phyloP scores from a whole-genome alignment of 2,329 filamentous ascomycete species.

The Nothopassalora personata region DNA sequence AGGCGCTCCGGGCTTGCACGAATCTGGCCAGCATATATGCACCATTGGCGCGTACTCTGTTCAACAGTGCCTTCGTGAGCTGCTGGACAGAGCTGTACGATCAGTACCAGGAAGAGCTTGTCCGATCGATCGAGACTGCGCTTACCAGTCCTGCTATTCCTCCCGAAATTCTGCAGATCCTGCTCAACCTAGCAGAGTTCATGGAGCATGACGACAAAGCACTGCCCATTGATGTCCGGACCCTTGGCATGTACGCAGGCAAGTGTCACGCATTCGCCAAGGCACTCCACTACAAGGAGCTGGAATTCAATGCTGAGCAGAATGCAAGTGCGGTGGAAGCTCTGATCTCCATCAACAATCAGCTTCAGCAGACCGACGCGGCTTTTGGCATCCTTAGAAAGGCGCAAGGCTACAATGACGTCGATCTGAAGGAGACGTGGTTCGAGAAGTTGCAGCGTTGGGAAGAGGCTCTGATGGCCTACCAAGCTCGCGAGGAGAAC shows the following conservation, averaged over 20 bases:
- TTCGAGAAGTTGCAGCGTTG: constrained; percentile 97
- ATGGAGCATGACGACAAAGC: constrained; percentile 99
- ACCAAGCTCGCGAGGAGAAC: constrained; percentile 77
- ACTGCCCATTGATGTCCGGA: constrained; percentile 91
- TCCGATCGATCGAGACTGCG: constrained; percentile 90
- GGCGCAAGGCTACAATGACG: constrained; percentile 91
- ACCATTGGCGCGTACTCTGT: constrained; percentile 84
- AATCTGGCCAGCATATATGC: constrained; percentile 86
- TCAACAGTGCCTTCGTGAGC: constrained; percentile 98
- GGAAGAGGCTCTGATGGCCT: constrained; percentile 92
- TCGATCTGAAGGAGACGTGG: constrained; percentile 96
- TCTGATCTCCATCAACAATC: constrained; percentile 98
- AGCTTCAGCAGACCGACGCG: constrained; percentile 96
- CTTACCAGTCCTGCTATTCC: constrained; percentile 94
- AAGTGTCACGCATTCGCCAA: constrained; percentile 98
- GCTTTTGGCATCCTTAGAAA: constrained; percentile 96
- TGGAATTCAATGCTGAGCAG: constrained; percentile 97
- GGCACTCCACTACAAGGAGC: constrained; percentile 95
- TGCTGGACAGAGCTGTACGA: constrained; percentile 99
- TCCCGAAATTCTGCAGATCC: constrained; percentile 85
- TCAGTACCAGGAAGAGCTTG: constrained; percentile 93
- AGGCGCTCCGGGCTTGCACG: constrained; percentile 87
- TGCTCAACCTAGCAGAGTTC: constrained; percentile 95
- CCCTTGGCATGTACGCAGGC: constrained; percentile 87
- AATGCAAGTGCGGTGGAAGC: constrained; percentile 94